These are phyloP conservation scores for Globisporangium mamillatum DNA, from an alignment of 352 stramenopile genomes.

Conservation along the genomic window DNA sequence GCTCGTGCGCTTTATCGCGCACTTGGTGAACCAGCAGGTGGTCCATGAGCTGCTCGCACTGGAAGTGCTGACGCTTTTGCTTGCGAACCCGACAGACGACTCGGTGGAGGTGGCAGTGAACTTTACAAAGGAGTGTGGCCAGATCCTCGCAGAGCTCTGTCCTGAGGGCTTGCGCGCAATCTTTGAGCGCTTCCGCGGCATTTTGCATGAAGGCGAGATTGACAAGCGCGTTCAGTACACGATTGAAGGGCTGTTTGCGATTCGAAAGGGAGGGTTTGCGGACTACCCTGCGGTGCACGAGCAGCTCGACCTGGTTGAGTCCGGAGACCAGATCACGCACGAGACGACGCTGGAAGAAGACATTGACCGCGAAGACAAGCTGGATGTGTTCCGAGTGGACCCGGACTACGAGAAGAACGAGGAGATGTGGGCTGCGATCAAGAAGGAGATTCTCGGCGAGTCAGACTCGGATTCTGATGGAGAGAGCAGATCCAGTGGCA, in stretches of 20 bases:
- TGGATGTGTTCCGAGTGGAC: constrained; percentile 97
- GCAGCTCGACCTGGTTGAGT: constrained; percentile 97
- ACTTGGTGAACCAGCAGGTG: constrained; percentile 99
- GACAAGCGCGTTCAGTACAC: constrained; percentile 98
- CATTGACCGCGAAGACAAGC: constrained; percentile 93
- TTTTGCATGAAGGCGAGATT: constrained; percentile 97
- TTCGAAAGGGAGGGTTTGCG: constrained; percentile 93
- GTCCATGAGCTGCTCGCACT: constrained; percentile 97
- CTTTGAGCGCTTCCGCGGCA: constrained; percentile 96
- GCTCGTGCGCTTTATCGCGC: constrained; percentile 96
- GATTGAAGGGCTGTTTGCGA: constrained; percentile 97
- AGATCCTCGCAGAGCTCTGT: constrained; percentile 83
- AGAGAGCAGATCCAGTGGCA: constrained; percentile 37
- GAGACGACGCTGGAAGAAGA: constrained; percentile 96
- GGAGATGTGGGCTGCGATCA: constrained; percentile 94
- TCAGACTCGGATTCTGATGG: constrained; percentile 81
- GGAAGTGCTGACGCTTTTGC: constrained; percentile 95
- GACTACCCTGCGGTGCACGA: constrained; percentile 94
- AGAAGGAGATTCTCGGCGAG: constrained; percentile 96
- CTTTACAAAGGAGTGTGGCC: constrained; percentile 96
- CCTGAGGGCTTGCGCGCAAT: constrained; percentile 92
- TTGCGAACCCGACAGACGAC: constrained; percentile 97
- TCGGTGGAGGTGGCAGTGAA: constrained; percentile 97
- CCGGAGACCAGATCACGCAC: constrained; percentile 98
- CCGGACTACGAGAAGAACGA: constrained; percentile 96